Percentiles rank a stretch among this genome's conserved stretches.
Conservation (phyloP, 176 grass and related monocot species). For the Musa acuminata region DNA sequence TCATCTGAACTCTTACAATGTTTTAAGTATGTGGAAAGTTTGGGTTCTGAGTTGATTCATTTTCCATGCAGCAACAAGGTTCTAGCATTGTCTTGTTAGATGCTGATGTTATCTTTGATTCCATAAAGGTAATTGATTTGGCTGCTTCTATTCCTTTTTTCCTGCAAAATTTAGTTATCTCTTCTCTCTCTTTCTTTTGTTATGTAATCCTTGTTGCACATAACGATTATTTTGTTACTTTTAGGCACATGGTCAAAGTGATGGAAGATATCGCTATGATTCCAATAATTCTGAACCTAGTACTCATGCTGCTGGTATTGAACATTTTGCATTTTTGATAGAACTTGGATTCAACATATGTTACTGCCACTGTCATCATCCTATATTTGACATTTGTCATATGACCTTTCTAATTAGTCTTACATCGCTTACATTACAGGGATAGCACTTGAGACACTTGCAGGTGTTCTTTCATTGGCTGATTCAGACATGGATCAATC, state of each 20-base stretch:
- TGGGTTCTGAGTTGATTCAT: neutral
- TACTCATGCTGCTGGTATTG: constrained; percentile 79
- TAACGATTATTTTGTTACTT: neutral
- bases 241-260: constrained; percentile 88
- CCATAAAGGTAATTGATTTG: constrained; percentile 58
- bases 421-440: constrained; percentile 31
- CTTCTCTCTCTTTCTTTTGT: neutral
- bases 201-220: neutral
- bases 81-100: constrained; percentile 42
- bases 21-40: neutral
- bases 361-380: too few relatives aligned
- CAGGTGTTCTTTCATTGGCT: constrained; percentile 66
- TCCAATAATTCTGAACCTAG: constrained; percentile 82
- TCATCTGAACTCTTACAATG: neutral
- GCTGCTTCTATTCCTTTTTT: neutral
- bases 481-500: constrained; percentile 60
- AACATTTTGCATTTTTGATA: constrained; percentile 4
- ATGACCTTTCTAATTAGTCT: neutral
- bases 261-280: constrained; percentile 87
- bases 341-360: neutral
- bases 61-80: constrained; percentile 54
- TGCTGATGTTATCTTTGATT: constrained; percentile 64
- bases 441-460: constrained; percentile 72
- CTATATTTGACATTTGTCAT: neutral
- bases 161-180: neutral